These are phyloP conservation scores for Acanthamoeba sp. DNA, from an alignment of 208 protist species.

Conservation along the genomic window DNA sequence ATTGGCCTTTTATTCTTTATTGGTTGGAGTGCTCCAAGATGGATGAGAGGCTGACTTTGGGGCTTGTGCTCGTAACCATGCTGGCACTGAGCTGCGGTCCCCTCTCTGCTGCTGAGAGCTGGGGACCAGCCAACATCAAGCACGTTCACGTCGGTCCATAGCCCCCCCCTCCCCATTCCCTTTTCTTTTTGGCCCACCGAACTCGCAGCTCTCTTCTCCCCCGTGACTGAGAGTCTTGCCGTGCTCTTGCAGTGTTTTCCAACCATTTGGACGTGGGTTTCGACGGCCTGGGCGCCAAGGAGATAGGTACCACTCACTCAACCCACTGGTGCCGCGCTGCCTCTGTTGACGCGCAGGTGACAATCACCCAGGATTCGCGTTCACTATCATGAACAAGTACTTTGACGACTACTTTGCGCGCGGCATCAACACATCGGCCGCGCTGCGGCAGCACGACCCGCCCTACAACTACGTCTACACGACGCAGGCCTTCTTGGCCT, in stretches of 20 bases:
- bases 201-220: no score
- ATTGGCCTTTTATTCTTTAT: no score
- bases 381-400: slow-evolving; percentile 57
- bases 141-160: neutral
- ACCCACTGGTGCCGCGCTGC: neutral
- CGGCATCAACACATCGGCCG: slow-evolving; percentile 1
- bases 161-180: neutral
- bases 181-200: no score
- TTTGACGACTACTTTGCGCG: slow-evolving; percentile 52
- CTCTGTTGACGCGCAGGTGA: neutral
- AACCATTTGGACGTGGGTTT: slow-evolving; percentile 66
- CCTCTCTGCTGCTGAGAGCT: no score
- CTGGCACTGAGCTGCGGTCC: no score
- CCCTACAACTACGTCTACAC: slow-evolving; percentile 25
- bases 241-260: neutral
- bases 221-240: neutral
- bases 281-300: neutral
- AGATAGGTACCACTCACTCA: neutral
- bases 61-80: no score
- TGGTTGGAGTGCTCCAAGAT: no score
- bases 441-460: neutral
- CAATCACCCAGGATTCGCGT: neutral
- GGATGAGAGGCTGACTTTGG: no score
- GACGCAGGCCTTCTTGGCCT: slow-evolving; percentile 16
- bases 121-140: slow-evolving; percentile 10